These are phyloP conservation scores for Agrocybe chaxingu DNA, from an alignment of 768 basidiomycete genomes.

Conservation along the genomic window DNA sequence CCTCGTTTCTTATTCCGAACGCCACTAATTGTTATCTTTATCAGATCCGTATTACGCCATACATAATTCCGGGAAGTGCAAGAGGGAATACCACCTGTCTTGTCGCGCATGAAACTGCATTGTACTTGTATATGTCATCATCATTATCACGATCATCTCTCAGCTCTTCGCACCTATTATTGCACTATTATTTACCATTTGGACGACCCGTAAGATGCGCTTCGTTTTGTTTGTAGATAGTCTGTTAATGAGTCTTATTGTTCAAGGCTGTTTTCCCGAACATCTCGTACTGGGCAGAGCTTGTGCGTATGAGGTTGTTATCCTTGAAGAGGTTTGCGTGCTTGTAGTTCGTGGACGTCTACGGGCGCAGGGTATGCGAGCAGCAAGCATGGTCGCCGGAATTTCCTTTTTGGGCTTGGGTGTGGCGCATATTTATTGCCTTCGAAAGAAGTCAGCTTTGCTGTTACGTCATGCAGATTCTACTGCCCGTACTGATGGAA, in stretches of 20 bases:
- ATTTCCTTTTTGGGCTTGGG: too few relatives aligned
- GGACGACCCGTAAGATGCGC: not conserved
- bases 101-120: constrained; percentile 8
- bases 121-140: constrained; percentile 18
- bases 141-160: constrained; percentile 5
- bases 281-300: too few relatives aligned
- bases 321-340: too few relatives aligned
- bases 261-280: too few relatives aligned
- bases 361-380: too few relatives aligned
- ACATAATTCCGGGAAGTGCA: constrained; percentile 3
- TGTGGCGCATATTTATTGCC: too few relatives aligned
- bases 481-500: too few relatives aligned
- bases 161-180: not conserved
- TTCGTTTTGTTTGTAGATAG: not conserved
- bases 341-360: too few relatives aligned
- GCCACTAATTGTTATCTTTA: not conserved
- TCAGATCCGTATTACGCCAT: constrained; percentile 3
- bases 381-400: too few relatives aligned
- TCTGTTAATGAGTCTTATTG: not conserved
- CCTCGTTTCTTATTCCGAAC: not conserved
- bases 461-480: too few relatives aligned
- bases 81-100: constrained; percentile 1
- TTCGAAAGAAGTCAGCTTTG: too few relatives aligned
- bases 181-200: constrained; percentile 1
- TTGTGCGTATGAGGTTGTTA: too few relatives aligned